phyloP scores from a whole-genome alignment of 352 stramenopile genomes.

The Pilasporangium apinafurcum region DNA sequence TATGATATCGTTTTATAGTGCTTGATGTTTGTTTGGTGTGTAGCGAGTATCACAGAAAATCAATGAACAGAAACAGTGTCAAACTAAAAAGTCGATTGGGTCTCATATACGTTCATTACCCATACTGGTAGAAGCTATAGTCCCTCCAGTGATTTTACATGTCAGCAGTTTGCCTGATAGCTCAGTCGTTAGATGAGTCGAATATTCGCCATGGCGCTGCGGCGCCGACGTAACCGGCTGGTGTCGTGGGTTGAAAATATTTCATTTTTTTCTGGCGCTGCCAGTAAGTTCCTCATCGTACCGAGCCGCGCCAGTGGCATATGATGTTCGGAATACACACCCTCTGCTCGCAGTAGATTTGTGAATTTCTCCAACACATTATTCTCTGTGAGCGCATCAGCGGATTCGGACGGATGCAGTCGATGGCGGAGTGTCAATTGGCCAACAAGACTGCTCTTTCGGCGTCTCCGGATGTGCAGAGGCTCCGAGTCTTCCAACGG shows the following conservation, averaged over 20 bases:
- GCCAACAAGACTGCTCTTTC: conserved; percentile 12
- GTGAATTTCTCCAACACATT: conserved; percentile 62
- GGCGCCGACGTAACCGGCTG: conserved; percentile 2
- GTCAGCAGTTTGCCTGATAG: no score
- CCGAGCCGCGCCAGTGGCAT: conserved; percentile 48
- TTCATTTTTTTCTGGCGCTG: conserved; percentile 16
- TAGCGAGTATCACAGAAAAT: no score
- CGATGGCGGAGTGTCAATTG: conserved; percentile 25
- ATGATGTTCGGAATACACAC: conserved; percentile 52
- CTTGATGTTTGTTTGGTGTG: no score
- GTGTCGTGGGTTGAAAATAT: conserved; percentile 13
- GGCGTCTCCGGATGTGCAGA: conserved; percentile 17
- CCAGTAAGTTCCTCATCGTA: conserved; percentile 43
- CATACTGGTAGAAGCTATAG: no score
- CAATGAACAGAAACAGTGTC: no score
- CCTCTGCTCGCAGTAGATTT: conserved; percentile 35
- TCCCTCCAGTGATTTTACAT: no score
- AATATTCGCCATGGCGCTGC: conserved; percentile 4
- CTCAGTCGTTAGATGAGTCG: no score
- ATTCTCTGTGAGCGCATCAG: conserved; percentile 40
- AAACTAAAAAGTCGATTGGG: no score
- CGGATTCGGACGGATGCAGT: conserved; percentile 38
- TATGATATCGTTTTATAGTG: no score
- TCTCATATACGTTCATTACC: no score
- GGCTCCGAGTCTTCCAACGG: conserved; percentile 43